Evolutionary conservation across 1,284 basidiomycete species (phyloP).

Genomic region (Anthracocystis panici-leucophaei): DNA sequence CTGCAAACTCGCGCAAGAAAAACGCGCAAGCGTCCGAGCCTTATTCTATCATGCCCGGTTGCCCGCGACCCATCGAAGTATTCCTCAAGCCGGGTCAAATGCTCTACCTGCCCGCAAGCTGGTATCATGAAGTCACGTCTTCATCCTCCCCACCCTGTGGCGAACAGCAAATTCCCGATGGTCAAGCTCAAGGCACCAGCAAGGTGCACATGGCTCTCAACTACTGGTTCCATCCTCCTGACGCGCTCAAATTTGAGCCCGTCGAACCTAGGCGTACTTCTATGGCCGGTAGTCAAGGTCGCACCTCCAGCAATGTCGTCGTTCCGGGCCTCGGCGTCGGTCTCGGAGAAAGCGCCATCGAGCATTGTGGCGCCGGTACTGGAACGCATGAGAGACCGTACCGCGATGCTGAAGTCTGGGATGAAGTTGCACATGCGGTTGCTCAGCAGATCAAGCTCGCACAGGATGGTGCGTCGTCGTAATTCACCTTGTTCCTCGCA

Average conservation of each 20-base stretch:
- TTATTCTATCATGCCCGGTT: slow-evolving; percentile 33
- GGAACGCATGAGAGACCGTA: slow-evolving; percentile 52
- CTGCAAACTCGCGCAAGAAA: background rate
- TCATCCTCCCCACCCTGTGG: slow-evolving; percentile 31
- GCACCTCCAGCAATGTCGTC: slow-evolving; percentile 17
- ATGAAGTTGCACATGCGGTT: slow-evolving; percentile 46
- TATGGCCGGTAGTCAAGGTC: slow-evolving; percentile 5
- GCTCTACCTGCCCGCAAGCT: slow-evolving; percentile 68
- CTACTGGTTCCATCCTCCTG: slow-evolving; percentile 69
- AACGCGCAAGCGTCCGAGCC: slow-evolving; percentile 17
- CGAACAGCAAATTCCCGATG: background rate
- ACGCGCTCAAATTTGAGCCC: slow-evolving; percentile 47
- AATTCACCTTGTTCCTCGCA: background rate
- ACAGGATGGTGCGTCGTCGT: slow-evolving; percentile 11
- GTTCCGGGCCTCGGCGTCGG: slow-evolving; percentile 30
- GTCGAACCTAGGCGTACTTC: slow-evolving; percentile 17
- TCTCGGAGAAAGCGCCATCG: slow-evolving; percentile 31
- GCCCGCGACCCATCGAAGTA: slow-evolving; percentile 63
- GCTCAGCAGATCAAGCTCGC: slow-evolving; percentile 33
- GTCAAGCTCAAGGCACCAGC: slow-evolving; percentile 4
- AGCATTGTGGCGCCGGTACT: slow-evolving; percentile 26
- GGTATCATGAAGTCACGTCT: slow-evolving; percentile 69
- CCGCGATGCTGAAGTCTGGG: slow-evolving; percentile 64
- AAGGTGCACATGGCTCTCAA: slow-evolving; percentile 68
- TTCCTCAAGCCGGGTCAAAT: slow-evolving; percentile 65